Percentiles rank a stretch among this genome's conserved stretches.
phyloP scores from a whole-genome alignment of 2,329 filamentous ascomycete genomes.

The Hawksworthiomyces lignivorus region DNA sequence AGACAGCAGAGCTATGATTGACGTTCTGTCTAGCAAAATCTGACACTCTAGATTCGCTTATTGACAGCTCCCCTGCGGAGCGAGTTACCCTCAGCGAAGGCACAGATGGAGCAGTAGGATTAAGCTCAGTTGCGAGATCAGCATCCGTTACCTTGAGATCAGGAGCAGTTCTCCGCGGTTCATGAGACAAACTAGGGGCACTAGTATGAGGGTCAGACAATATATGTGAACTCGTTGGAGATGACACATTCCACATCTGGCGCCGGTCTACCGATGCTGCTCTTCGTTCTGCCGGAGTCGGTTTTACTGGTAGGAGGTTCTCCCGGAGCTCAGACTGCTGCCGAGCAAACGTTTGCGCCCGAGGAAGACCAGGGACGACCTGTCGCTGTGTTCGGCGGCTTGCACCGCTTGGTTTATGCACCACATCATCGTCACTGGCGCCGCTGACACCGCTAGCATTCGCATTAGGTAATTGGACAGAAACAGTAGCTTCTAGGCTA shows the following conservation, averaged over 20 bases:
- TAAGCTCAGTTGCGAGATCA: conserved; percentile 4
- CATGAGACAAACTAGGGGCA: conserved; percentile 34
- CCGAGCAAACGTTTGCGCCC: conserved; percentile 70
- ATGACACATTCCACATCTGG: conserved; percentile 25
- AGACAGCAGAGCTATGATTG: no score
- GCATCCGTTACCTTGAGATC: neutral
- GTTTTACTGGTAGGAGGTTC: conserved; percentile 59
- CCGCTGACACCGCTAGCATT: neutral
- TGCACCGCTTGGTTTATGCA: neutral
- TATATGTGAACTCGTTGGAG: conserved; percentile 26
- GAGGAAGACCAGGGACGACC: conserved; percentile 72
- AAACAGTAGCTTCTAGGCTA: no score
- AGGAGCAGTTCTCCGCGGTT: neutral
- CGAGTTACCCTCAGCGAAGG: neutral
- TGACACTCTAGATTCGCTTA: neutral
- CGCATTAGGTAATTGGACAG: no score
- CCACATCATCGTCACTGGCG: neutral
- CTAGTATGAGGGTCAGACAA: conserved; percentile 37
- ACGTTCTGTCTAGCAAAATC: no score
- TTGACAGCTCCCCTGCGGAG: neutral
- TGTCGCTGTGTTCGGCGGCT: conserved; percentile 42
- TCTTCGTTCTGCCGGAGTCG: conserved; percentile 59
- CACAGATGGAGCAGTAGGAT: conserved; percentile 16
- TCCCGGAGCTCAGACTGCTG: conserved; percentile 75
- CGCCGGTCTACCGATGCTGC: conserved; percentile 57